phyloP scores from a whole-genome alignment of 495 filamentous ascomycete species.

The Penicillium robsamsonii region DNA sequence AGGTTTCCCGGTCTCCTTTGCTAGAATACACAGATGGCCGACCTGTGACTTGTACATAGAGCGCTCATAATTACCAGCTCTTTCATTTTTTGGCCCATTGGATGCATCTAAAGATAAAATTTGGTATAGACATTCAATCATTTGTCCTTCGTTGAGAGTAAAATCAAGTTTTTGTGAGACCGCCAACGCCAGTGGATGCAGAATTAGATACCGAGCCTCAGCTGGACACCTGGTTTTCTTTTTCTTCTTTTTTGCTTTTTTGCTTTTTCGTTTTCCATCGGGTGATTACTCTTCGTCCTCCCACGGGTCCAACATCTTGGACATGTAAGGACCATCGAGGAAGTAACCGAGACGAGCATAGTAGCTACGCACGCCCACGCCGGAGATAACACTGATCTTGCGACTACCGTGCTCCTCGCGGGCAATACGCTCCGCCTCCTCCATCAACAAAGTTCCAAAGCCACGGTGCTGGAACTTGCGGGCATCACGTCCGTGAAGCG shows the following conservation, averaged over 20 bases:
- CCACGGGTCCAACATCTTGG: conserved; percentile 57
- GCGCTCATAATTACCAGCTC: conserved; percentile 18
- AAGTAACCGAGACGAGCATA: conserved; percentile 90
- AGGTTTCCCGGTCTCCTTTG: conserved; percentile 21
- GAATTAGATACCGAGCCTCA: conserved; percentile 2
- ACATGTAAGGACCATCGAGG: conserved; percentile 90
- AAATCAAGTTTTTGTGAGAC: conserved; percentile 7
- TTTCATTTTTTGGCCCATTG: conserved; percentile 11
- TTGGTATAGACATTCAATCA: conserved; percentile 28
- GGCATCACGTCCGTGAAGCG: conserved; percentile 87
- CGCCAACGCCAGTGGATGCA: conserved; percentile 19
- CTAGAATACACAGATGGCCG: conserved; percentile 14
- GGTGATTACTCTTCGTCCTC: conserved; percentile 42
- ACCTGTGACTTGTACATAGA: conserved; percentile 31
- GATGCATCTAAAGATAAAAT: conserved; percentile 1
- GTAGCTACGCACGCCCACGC: conserved; percentile 91
- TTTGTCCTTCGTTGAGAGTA: conserved; percentile 19
- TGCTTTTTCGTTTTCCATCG: not conserved
- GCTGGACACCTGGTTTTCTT: not conserved
- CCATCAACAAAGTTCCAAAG: conserved; percentile 94
- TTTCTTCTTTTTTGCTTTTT: not conserved
- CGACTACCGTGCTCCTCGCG: conserved; percentile 86
- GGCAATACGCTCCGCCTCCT: conserved; percentile 94
- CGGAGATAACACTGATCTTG: conserved; percentile 95
- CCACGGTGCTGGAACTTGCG: conserved; percentile 98